Percentiles rank a stretch among this genome's conserved stretches.
phyloP scores from a whole-genome alignment of 108 stramenopile genomes.

The Cyclotella baltica region DNA sequence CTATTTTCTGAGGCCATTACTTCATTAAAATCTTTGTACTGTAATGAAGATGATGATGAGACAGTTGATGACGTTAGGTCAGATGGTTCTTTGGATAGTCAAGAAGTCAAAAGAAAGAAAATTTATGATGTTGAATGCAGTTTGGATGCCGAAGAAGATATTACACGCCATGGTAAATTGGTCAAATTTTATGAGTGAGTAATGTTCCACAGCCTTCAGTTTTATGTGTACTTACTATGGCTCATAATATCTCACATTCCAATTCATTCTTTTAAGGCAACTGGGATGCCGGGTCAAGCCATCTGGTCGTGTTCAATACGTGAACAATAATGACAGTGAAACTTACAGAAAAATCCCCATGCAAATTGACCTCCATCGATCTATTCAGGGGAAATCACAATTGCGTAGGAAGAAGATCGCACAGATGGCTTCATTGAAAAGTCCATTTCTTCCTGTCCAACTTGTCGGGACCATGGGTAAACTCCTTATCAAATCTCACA shows the following conservation, averaged over 20 bases:
- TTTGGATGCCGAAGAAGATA: constrained; percentile 78
- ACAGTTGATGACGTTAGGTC: constrained; percentile 25
- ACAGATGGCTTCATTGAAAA: constrained; percentile 10
- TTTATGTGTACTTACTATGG: not conserved
- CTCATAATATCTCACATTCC: not conserved
- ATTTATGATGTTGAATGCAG: constrained; percentile 41
- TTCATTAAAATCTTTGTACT: constrained; percentile 47
- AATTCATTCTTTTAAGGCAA: not conserved
- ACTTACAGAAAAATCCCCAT: constrained; percentile 75
- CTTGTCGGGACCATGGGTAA: constrained; percentile 42
- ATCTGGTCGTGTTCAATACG: constrained; percentile 56
- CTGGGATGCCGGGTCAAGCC: constrained; percentile 61
- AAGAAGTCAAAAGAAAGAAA: constrained; percentile 11
- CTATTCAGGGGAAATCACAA: constrained; percentile 2
- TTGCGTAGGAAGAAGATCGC: constrained; percentile 19
- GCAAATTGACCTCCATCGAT: constrained; percentile 47
- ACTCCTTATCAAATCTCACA: constrained; percentile 11
- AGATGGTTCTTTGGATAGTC: not conserved
- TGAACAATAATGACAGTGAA: constrained; percentile 73
- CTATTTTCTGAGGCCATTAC: constrained; percentile 60
- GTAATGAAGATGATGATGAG: constrained; percentile 30
- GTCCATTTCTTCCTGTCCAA: constrained; percentile 45
- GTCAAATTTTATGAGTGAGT: constrained; percentile 59
- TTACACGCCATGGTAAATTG: constrained; percentile 62
- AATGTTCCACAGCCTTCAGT: not conserved